Conservation (phyloP, 129 eudicot species). For the Daucus carota region DH1_v3.0 NC_030383.2:4184501-4185000, state of each 20-base stretch:
- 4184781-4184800: slow-evolving; percentile 54
- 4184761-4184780: slow-evolving; percentile 64
- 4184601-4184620: slow-evolving; percentile 68
- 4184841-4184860: slow-evolving; percentile 66
- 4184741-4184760: slow-evolving; percentile 62
- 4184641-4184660: slow-evolving; percentile 47
- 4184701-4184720: slow-evolving; percentile 56
- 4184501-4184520: slow-evolving; percentile 29
- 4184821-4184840: slow-evolving; percentile 51
- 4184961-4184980: slow-evolving; percentile 61
- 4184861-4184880: slow-evolving; percentile 39
- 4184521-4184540: slow-evolving; percentile 69
- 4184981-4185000: slow-evolving; percentile 64
- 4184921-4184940: slow-evolving; percentile 45
- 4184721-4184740: slow-evolving; percentile 44
- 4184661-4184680: slow-evolving; percentile 70
- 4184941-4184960: slow-evolving; percentile 62
- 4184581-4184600: slow-evolving; percentile 50
- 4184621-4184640: slow-evolving; percentile 53
- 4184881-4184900: slow-evolving; percentile 52
- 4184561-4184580: slow-evolving; percentile 47
- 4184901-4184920: slow-evolving; percentile 50
- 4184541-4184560: slow-evolving; percentile 60
- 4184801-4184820: slow-evolving; percentile 56
- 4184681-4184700: slow-evolving; percentile 57